These are phyloP conservation scores for Eucalyptus leucophloia DNA, from an alignment of 345 rosid species.

Conservation along the genomic window DNA sequence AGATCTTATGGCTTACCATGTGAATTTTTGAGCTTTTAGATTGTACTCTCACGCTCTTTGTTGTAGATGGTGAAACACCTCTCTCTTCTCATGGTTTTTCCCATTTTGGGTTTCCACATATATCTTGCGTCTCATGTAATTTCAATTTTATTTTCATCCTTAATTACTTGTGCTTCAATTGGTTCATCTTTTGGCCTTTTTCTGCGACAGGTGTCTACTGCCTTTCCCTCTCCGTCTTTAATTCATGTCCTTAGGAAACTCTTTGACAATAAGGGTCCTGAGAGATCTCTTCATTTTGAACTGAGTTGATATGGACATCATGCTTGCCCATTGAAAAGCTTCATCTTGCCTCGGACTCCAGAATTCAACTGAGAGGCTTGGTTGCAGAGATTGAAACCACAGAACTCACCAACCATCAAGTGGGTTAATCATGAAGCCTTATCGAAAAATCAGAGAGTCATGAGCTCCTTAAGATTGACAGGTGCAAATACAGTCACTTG, in stretches of 20 bases:
- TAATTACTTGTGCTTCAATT: no score
- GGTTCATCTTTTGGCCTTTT: no score
- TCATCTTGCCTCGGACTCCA: background rate
- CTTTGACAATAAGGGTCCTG: background rate
- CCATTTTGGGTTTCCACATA: no score
- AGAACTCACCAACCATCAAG: background rate
- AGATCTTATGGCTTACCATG: no score
- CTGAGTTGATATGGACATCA: background rate
- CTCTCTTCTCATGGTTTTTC: background rate
- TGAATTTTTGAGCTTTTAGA: no score
- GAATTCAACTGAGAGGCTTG: background rate
- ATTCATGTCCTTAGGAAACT: background rate
- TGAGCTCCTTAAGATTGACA: background rate
- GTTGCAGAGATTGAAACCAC: background rate
- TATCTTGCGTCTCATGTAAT: no score
- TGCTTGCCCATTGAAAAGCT: background rate
- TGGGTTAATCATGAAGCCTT: background rate
- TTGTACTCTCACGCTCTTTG: no score
- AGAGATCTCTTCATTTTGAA: background rate
- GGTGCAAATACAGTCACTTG: no score
- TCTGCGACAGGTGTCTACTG: background rate
- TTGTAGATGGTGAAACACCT: no score
- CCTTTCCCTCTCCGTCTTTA: background rate
- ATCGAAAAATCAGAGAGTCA: background rate
- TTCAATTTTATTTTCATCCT: no score